Base-by-base conservation (phyloP, 495 filamentous ascomycete genomes). In the Neurospora tetrasperma region DNA sequence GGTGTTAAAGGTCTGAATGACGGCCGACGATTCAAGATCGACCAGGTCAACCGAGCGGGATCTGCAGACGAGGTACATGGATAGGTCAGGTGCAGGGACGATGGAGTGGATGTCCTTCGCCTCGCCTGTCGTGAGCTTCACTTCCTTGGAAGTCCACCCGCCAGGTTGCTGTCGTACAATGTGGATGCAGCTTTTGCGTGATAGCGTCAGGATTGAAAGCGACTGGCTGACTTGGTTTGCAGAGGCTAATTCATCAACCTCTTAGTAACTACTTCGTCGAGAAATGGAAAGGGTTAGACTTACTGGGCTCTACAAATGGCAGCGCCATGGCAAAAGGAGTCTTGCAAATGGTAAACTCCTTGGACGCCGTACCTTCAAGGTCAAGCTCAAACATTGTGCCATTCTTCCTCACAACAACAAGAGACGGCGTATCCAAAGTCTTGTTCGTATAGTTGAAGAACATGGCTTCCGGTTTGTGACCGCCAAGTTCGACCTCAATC, bases 321-420 rank as follows among this genome's bases (percentile, higher is more conserved):
- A 79, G 79, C 14, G 83, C 85, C 72, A 79, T 84, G 23, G 82
- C 78, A 11, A 89, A 77, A 2, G 82, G 79, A 59, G 81, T 84
- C 69, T 80, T 81, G 74, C 84, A 85, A 42, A 88, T 80, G 31
- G 73, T 71, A 69, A 82, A 82, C 41, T 84, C 82, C 18, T 71
- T 78, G 1, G 75, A 73, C 72, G 78, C 73, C 5, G 72, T 76
- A 39, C 69, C 73, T 10, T 82, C 82, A 12, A 77, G 59, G 23
- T 79, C 79, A 18, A 91, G 71, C 75, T 90, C 88, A 0, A 83
- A 83, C 71, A 90, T 82, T 38, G 82, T 80, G 16, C 90, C 90
- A 71, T 89, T 88, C 27, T 85, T 83, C 72, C 86, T 85, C 35
- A 91, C 82, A 14, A 91, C 71, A 20, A 92, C 74, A 2, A 92